Conservation (phyloP, 305 asterid species). For the Solanum aculeatissimum region DNA sequence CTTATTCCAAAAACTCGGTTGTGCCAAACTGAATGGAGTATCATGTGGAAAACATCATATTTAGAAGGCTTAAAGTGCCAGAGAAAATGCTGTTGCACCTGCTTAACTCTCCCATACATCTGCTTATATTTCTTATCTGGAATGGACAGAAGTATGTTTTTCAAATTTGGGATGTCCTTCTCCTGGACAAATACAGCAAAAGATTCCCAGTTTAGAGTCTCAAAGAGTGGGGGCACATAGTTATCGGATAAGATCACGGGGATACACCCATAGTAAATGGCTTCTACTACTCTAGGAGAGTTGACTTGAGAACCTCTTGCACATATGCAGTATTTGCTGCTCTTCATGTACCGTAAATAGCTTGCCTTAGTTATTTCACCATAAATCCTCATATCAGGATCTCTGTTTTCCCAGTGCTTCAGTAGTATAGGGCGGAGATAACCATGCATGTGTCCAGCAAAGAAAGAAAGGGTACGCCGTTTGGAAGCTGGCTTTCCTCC, state of each 20-base stretch:
- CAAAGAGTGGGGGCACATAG: neutral
- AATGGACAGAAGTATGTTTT: neutral
- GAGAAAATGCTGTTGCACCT: neutral
- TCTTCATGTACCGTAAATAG: constrained; percentile 67
- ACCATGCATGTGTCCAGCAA: constrained; percentile 77
- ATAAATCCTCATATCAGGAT: constrained; percentile 64
- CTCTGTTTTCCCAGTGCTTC: constrained; percentile 58
- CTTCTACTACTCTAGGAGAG: constrained; percentile 88
- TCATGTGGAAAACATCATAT: constrained; percentile 4
- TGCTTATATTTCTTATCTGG: neutral
- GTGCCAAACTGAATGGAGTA: neutral
- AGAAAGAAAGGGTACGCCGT: constrained; percentile 55
- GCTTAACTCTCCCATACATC: neutral
- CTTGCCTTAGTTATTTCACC: constrained; percentile 33
- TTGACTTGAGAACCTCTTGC: constrained; percentile 64
- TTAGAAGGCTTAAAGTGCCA: neutral
- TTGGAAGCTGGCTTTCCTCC: constrained; percentile 60
- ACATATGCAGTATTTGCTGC: constrained; percentile 80
- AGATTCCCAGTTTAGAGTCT: neutral
- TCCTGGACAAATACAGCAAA: constrained; percentile 3
- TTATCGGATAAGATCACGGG: constrained; percentile 36
- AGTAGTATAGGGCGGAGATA: constrained; percentile 51
- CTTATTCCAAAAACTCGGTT: neutral
- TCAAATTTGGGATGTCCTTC: constrained; percentile 6
- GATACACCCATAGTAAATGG: constrained; percentile 72